Percentiles rank a stretch among this genome's conserved stretches.
These are phyloP conservation scores for Scedosporium aurantiacum DNA, from an alignment of 2,329 filamentous ascomycete genomes.

Conservation along the genomic window DNA sequence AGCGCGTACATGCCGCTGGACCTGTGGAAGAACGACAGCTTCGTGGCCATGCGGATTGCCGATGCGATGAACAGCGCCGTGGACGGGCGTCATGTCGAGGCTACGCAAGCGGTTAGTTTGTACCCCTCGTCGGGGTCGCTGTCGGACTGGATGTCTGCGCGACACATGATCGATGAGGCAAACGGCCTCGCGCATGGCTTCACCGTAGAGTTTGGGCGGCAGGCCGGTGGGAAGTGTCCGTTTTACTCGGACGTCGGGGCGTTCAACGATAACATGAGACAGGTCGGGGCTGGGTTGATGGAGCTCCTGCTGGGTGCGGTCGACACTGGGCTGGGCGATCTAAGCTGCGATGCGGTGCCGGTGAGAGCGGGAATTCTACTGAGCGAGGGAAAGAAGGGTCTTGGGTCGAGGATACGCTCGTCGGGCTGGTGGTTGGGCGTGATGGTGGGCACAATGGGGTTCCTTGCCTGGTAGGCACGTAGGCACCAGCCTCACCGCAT, in stretches of 20 bases:
- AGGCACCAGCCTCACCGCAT: too few species aligned
- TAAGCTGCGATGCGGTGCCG: background rate
- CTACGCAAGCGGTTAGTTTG: conserved; percentile 27
- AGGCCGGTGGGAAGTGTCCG: conserved; percentile 17
- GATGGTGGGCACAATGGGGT: background rate
- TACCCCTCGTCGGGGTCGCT: conserved; percentile 35
- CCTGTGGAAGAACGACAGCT: conserved; percentile 16
- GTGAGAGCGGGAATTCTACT: background rate
- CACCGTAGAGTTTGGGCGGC: conserved; percentile 36
- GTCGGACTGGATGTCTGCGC: conserved; percentile 34
- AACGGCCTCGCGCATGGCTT: conserved; percentile 29
- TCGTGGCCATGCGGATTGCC: conserved; percentile 22
- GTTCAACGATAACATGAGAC: conserved; percentile 32
- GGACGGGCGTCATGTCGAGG: conserved; percentile 19
- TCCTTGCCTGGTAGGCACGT: background rate
- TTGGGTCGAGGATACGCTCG: background rate
- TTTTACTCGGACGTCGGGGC: conserved; percentile 34
- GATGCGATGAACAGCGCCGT: conserved; percentile 28
- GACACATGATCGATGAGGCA: conserved; percentile 26
- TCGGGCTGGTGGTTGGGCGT: background rate
- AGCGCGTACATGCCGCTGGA: conserved; percentile 34
- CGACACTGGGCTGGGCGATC: background rate
- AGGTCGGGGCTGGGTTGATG: conserved; percentile 36
- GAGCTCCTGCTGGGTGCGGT: conserved; percentile 28
- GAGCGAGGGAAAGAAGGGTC: background rate